Evolutionary conservation across 1,284 basidiomycete genomes (phyloP).

Genomic region (Austroboletus niveus): DNA sequence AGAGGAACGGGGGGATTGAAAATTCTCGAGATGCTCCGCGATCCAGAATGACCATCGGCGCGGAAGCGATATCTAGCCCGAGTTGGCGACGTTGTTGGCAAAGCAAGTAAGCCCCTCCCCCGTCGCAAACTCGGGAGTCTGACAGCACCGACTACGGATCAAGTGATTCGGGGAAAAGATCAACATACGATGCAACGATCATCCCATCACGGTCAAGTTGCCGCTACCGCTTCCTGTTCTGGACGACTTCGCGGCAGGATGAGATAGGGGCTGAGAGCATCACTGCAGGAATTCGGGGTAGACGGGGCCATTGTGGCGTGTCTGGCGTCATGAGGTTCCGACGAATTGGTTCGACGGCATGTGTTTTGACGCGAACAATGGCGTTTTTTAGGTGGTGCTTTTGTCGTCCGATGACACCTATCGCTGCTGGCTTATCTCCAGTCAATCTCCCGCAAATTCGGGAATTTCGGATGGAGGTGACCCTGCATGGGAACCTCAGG

Average conservation of each 20-base stretch:
- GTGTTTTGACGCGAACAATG: background rate
- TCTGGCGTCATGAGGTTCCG: background rate
- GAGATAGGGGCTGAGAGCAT: slow-evolving; percentile 2
- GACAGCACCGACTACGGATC: background rate
- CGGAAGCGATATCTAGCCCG: no score
- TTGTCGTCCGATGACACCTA: background rate
- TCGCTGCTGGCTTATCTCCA: slow-evolving; percentile 10
- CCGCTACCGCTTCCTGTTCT: slow-evolving; percentile 10
- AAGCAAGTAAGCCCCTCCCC: background rate
- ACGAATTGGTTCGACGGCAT: background rate
- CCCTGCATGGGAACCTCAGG: background rate
- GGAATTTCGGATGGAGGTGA: slow-evolving; percentile 1
- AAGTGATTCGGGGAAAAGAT: background rate
- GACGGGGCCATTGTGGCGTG: background rate
- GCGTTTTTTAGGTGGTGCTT: background rate
- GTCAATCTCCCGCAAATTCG: slow-evolving; percentile 12
- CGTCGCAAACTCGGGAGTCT: background rate
- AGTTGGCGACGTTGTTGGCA: background rate
- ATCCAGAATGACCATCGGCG: no score
- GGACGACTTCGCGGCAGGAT: slow-evolving; percentile 12
- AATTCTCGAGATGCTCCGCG: no score
- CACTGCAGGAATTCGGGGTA: slow-evolving; percentile 8
- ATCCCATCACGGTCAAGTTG: slow-evolving; percentile 2
- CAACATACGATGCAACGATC: slow-evolving; percentile 1
- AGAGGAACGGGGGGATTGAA: no score